Percentiles rank a stretch among this genome's conserved stretches.
These are phyloP conservation scores for Camellia japonica DNA, from an alignment of 148 eudicot genomes.

Conservation along the genomic window DNA sequence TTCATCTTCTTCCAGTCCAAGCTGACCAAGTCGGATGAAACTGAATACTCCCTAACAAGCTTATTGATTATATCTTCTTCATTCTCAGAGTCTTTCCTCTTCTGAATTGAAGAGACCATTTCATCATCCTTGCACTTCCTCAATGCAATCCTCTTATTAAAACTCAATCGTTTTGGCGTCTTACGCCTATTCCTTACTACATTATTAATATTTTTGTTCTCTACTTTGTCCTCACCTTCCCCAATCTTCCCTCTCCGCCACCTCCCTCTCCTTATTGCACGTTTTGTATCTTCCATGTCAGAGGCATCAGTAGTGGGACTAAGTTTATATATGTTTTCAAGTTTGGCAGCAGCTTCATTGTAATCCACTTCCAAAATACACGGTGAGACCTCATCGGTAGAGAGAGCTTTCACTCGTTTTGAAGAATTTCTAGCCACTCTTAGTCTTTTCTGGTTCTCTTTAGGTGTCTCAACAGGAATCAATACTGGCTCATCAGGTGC, in stretches of 20 bases:
- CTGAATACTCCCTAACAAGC: conserved; percentile 76
- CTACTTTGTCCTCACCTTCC: conserved; percentile 37
- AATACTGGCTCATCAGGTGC: conserved; percentile 47
- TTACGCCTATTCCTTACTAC: conserved; percentile 57
- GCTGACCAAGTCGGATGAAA: conserved; percentile 69
- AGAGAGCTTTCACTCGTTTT: conserved; percentile 45
- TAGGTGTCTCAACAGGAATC: conserved; percentile 43
- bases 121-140: conserved; percentile 55
- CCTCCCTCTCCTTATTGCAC: conserved; percentile 31
- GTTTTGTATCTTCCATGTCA: conserved; percentile 32
- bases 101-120: conserved; percentile 18
- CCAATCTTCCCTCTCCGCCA: conserved; percentile 36
- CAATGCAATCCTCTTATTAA: conserved; percentile 71
- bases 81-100: conserved; percentile 30
- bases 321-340: conserved; percentile 70
- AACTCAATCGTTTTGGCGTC: conserved; percentile 57
- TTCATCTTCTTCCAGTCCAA: conserved; percentile 95
- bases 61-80: conserved; percentile 57
- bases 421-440: conserved; percentile 44
- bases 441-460: conserved; percentile 55
- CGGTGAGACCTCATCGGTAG: conserved; percentile 43
- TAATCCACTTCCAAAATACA: conserved; percentile 60
- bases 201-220: conserved; percentile 17
- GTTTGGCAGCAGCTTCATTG: conserved; percentile 84
- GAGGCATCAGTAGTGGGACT: conserved; percentile 43